phyloP scores from a whole-genome alignment of 2,329 filamentous ascomycete species.

The Scytalidium lignicola region DNA sequence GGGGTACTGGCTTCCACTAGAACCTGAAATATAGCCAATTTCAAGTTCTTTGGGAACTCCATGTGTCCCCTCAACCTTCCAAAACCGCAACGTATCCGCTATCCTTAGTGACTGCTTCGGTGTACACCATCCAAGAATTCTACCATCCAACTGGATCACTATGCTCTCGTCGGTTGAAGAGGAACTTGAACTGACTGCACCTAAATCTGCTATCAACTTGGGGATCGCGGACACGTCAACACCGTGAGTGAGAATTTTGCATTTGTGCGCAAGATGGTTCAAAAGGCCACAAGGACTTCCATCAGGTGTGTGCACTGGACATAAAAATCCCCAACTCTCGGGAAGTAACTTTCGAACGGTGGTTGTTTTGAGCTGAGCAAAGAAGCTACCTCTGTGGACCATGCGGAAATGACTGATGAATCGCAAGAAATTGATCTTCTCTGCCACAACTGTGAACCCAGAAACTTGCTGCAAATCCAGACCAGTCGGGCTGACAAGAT shows the following conservation, averaged over 20 bases:
- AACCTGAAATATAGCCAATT: conserved; percentile 85
- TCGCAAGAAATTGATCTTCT: conserved; percentile 98
- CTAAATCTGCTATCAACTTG: conserved; percentile 70
- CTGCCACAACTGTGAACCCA: conserved; percentile 92
- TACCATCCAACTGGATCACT: conserved; percentile 84
- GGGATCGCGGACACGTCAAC: conserved; percentile 73
- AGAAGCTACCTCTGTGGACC: conserved; percentile 98
- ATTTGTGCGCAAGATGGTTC: conserved; percentile 94
- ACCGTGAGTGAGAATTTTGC: conserved; percentile 73
- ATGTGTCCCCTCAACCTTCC: conserved; percentile 88
- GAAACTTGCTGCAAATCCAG: conserved; percentile 92
- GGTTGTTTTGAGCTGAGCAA: conserved; percentile 94
- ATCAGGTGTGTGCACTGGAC: conserved; percentile 95
- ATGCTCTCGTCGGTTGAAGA: conserved; percentile 79
- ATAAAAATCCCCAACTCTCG: conserved; percentile 97
- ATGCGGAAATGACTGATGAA: conserved; percentile 99
- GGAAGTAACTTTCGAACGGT: conserved; percentile 92
- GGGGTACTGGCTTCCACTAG: conserved; percentile 89
- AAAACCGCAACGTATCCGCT: conserved; percentile 81
- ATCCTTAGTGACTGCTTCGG: conserved; percentile 78
- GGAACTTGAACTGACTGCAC: conserved; percentile 69
- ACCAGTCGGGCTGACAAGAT: conserved; percentile 84
- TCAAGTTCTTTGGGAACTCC: conserved; percentile 79
- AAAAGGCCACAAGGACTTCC: conserved; percentile 90
- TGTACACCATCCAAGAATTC: conserved; percentile 83